A percentile compares a stretch with the other conserved stretches of the same genome.
These are phyloP conservation scores for Glaciozyma antarctica DNA, from an alignment of 768 basidiomycete genomes.

Conservation along the genomic window DNA sequence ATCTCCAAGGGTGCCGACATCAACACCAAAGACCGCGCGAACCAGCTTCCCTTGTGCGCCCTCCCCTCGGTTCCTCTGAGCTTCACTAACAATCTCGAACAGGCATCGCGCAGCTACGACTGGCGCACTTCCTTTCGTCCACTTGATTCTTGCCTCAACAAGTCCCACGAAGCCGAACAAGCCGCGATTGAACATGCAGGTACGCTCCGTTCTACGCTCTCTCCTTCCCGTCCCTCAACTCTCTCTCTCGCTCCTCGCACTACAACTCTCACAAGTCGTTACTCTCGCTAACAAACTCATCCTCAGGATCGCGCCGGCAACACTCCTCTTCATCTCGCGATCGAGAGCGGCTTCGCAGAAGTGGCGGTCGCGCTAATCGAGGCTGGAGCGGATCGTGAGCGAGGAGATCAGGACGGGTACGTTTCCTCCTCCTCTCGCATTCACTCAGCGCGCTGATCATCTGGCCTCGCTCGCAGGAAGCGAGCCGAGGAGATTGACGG, in stretches of 20 bases:
- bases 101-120: slow-evolving; percentile 96
- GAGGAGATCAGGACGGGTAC: slow-evolving; percentile 66
- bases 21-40: slow-evolving; percentile 87
- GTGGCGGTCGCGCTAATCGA: slow-evolving; percentile 84
- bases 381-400: slow-evolving; percentile 82
- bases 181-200: slow-evolving; percentile 36
- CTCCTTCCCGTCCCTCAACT: too few relatives aligned
- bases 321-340: slow-evolving; percentile 89
- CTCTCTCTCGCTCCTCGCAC: not conserved
- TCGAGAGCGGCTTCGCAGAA: slow-evolving; percentile 91
- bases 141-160: slow-evolving; percentile 65
- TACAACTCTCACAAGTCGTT: too few relatives aligned
- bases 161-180: slow-evolving; percentile 43
- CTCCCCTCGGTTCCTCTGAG: slow-evolving; percentile 8
- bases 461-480: not conserved
- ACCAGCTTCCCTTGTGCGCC: slow-evolving; percentile 75
- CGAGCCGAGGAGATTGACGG: slow-evolving; percentile 74
- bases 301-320: slow-evolving; percentile 53
- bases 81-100: not conserved
- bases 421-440: not conserved
- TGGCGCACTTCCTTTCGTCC: slow-evolving; percentile 80
- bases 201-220: not conserved
- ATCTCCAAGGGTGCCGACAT: slow-evolving; percentile 50
- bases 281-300: not conserved
- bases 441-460: not conserved